These are phyloP conservation scores for Diaporthe eres DNA, from an alignment of 2,329 filamentous ascomycete genomes.

Conservation along the genomic window DNA sequence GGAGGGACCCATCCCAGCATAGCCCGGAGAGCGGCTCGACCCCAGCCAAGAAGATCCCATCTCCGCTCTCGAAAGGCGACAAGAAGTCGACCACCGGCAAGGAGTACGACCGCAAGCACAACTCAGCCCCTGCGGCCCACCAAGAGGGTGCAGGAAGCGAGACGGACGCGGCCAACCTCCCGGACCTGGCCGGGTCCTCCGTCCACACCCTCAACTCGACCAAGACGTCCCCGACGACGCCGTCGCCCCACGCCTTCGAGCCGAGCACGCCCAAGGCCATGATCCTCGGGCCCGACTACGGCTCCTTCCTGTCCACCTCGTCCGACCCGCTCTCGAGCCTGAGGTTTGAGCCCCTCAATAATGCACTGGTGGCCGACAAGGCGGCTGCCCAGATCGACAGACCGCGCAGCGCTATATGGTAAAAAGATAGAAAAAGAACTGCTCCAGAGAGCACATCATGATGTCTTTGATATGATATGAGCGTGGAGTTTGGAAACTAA, in stretches of 20 bases:
- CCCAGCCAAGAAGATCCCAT: not conserved
- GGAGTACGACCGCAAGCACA: not conserved
- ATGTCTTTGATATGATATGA: not conserved
- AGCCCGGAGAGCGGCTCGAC: not conserved
- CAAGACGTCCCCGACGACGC: conserved; percentile 39
- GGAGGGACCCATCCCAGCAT: not conserved
- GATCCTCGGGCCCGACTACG: conserved; percentile 34
- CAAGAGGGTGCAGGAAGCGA: not conserved
- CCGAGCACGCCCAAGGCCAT: conserved; percentile 51
- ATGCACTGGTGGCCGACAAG: not conserved
- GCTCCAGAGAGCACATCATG: not conserved
- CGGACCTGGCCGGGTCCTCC: conserved; percentile 12
- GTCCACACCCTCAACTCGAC: conserved; percentile 32
- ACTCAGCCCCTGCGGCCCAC: not conserved
- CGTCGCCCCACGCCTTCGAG: conserved; percentile 46
- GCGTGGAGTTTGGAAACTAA: not conserved
- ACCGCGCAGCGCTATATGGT: conserved; percentile 9
- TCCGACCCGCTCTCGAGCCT: conserved; percentile 4
- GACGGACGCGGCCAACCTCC: not conserved
- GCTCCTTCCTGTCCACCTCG: not conserved
- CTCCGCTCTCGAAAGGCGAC: not conserved
- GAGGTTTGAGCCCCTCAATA: not conserved
- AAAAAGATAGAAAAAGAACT: not conserved
- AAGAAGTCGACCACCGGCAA: not conserved
- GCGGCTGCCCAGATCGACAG: not conserved